phyloP scores from a whole-genome alignment of 2,329 filamentous ascomycete genomes.

The Alternaria sp. region DNA sequence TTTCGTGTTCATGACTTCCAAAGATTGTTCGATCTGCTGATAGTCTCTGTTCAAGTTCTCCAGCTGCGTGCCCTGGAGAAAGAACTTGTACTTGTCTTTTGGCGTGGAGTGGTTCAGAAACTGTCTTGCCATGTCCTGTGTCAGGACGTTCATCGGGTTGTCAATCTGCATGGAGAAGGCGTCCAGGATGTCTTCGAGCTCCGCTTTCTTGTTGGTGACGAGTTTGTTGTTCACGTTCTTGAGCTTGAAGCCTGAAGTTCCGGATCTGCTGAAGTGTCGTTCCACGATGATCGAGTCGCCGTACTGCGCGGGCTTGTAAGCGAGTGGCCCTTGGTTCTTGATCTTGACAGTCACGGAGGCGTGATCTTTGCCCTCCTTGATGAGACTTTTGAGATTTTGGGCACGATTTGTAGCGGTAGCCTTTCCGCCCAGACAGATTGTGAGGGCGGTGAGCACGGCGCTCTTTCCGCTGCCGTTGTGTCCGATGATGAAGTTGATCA shows the following conservation, averaged over 20 bases:
- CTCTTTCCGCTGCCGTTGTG: slow-evolving; percentile 99
- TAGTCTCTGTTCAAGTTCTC: slow-evolving; percentile 94
- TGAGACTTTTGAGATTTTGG: slow-evolving; percentile 84
- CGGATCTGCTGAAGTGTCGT: slow-evolving; percentile 78
- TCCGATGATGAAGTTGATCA: slow-evolving; percentile 98
- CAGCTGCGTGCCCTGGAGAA: slow-evolving; percentile 90
- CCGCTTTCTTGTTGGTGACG: slow-evolving; percentile 81
- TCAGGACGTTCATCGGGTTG: slow-evolving; percentile 94
- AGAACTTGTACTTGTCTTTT: slow-evolving; percentile 92
- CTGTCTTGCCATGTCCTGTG: slow-evolving; percentile 91
- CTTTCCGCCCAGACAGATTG: slow-evolving; percentile 92
- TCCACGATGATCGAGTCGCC: slow-evolving; percentile 90
- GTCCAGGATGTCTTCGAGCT: slow-evolving; percentile 91
- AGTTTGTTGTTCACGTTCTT: slow-evolving; percentile 73
- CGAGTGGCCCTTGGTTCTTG: slow-evolving; percentile 86
- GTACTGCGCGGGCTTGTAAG: slow-evolving; percentile 82
- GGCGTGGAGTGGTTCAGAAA: slow-evolving; percentile 87
- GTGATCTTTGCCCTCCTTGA: slow-evolving; percentile 82
- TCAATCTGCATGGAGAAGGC: slow-evolving; percentile 94
- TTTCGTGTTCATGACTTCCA: slow-evolving; percentile 74
- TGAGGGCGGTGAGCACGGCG: slow-evolving; percentile 90
- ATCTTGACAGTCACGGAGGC: slow-evolving; percentile 79
- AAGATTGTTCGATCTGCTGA: slow-evolving; percentile 76
- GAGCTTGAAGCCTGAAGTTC: slow-evolving; percentile 83
- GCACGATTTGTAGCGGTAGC: slow-evolving; percentile 92